Percentiles rank a stretch among this genome's conserved stretches.
phyloP scores from a whole-genome alignment of 2,329 filamentous ascomycete genomes.

The Epichloe sp. region DNA sequence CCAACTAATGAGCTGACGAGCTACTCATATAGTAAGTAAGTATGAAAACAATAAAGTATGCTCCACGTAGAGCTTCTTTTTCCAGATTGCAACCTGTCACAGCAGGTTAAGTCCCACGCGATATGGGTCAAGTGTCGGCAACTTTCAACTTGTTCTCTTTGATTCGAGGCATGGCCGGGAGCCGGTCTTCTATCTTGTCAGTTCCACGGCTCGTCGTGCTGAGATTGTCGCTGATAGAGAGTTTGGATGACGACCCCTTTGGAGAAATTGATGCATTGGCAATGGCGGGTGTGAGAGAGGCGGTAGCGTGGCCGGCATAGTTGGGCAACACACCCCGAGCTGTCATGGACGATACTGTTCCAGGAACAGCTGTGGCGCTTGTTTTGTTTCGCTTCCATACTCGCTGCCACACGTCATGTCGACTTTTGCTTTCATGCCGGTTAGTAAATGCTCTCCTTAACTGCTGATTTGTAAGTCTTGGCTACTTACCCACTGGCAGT shows the following conservation, averaged over 20 bases:
- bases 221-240: constrained; percentile 12
- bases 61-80: constrained; percentile 14
- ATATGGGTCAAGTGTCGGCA: background rate
- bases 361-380: constrained; percentile 30
- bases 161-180: constrained; percentile 16
- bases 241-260: constrained; percentile 16
- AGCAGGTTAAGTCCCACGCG: background rate
- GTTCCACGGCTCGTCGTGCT: constrained; percentile 9
- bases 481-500: constrained; percentile 18
- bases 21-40: constrained; percentile 19
- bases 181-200: constrained; percentile 33
- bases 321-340: constrained; percentile 41
- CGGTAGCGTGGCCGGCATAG: constrained; percentile 38
- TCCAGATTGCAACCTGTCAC: background rate
- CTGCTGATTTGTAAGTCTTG: background rate
- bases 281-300: constrained; percentile 33
- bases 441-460: background rate
- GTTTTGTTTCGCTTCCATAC: constrained; percentile 40
- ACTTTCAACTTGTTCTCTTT: constrained; percentile 6
- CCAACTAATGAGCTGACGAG: constrained; percentile 8
- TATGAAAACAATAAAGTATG: constrained; percentile 20
- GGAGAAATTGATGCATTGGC: constrained; percentile 24
- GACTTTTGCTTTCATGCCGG: constrained; percentile 20
- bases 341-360: constrained; percentile 38
- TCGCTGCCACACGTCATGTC: constrained; percentile 34